Conservation (phyloP, 148 eudicot genomes). For the Drosera capensis region DNA sequence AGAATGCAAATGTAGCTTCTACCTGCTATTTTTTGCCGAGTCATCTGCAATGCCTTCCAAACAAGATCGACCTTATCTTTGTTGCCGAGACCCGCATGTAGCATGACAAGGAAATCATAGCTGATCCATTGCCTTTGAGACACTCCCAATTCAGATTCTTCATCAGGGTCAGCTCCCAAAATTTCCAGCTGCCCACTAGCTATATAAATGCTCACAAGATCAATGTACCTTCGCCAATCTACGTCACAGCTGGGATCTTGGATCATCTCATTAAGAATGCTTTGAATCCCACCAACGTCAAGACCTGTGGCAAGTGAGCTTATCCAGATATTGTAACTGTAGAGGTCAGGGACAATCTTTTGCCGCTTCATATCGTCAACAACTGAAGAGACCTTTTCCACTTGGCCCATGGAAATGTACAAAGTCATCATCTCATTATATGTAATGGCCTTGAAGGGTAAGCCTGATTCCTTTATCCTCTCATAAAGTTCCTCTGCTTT, state of each 20-base stretch:
- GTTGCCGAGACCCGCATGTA: slow-evolving; percentile 64
- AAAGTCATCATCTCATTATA: slow-evolving; percentile 94
- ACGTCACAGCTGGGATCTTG: slow-evolving; percentile 32
- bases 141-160: slow-evolving; percentile 42
- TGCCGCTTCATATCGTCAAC: slow-evolving; percentile 53
- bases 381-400: slow-evolving; percentile 67
- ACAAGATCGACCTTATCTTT: slow-evolving; percentile 62
- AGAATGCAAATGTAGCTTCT: slow-evolving; percentile 59
- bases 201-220: slow-evolving; percentile 51
- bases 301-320: slow-evolving; percentile 80
- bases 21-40: slow-evolving; percentile 65
- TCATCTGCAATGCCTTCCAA: slow-evolving; percentile 81
- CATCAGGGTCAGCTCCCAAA: slow-evolving; percentile 28
- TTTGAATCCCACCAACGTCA: slow-evolving; percentile 42
- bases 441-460: slow-evolving; percentile 55
- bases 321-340: slow-evolving; percentile 79
- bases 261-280: slow-evolving; percentile 60
- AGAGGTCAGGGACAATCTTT: slow-evolving; percentile 60
- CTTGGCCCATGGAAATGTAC: slow-evolving; percentile 78
- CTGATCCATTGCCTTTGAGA: slow-evolving; percentile 74
- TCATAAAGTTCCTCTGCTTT: slow-evolving; percentile 68
- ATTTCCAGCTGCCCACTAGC: slow-evolving; percentile 34
- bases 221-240: slow-evolving; percentile 52
- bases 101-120: slow-evolving; percentile 68
- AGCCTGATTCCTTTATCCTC: slow-evolving; percentile 42